Conservation (phyloP, 2,329 filamentous ascomycete species). For the Moelleriella libera region DNA sequence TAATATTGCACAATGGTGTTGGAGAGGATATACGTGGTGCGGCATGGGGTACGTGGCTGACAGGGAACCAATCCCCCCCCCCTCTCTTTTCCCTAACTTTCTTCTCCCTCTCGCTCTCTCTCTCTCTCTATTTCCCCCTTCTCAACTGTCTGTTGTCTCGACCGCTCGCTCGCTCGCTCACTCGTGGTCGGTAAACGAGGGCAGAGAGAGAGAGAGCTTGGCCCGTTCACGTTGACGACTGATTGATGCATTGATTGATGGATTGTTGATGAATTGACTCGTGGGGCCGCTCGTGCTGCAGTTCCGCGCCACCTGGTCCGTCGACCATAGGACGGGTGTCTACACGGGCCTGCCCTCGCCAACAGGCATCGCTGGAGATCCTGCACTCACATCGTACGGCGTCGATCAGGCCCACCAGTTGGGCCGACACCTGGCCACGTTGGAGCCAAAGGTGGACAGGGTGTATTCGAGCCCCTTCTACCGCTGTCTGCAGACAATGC, state of each 20-base stretch:
- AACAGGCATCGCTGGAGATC: conserved; percentile 79
- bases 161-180: not conserved
- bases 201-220: too few relatives aligned
- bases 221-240: conserved; percentile 1
- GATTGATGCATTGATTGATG: not conserved
- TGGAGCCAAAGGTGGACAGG: conserved; percentile 54
- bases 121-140: conserved; percentile 2
- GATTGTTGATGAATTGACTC: not conserved
- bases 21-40: conserved; percentile 58
- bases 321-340: conserved; percentile 64
- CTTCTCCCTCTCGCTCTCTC: not conserved
- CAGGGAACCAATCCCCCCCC: not conserved
- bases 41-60: conserved; percentile 52
- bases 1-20: conserved; percentile 36
- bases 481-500: conserved; percentile 72
- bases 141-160: not conserved
- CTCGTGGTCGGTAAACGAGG: too few relatives aligned
- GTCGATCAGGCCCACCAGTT: conserved; percentile 73
- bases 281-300: conserved; percentile 19
- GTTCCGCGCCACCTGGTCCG: conserved; percentile 85
- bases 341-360: conserved; percentile 68
- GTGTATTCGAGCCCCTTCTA: conserved; percentile 84
- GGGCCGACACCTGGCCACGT: conserved; percentile 44
- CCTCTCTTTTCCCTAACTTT: not conserved
- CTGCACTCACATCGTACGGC: conserved; percentile 74